Conservation (phyloP, 345 rosid species). For the Abelmoschus esculentus region DNA sequence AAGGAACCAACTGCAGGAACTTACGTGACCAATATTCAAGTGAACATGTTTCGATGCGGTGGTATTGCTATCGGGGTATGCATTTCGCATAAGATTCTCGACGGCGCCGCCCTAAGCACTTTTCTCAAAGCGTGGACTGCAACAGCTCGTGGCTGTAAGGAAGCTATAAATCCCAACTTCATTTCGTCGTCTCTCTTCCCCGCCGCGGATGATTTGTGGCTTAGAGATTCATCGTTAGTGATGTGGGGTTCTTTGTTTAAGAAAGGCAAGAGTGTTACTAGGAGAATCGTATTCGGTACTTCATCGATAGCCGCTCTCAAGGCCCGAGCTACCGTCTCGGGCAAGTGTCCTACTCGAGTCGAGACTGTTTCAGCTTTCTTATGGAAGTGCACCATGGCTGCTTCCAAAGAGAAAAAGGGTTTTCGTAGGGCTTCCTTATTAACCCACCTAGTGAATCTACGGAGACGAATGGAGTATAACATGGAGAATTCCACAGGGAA, state of each 20-base stretch:
- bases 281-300: conserved; percentile 31
- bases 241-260: conserved; percentile 29
- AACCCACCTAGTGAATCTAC: conserved; percentile 31
- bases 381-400: conserved; percentile 30
- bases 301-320: conserved; percentile 21
- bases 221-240: conserved; percentile 14
- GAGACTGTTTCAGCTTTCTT: conserved; percentile 32
- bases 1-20: conserved; percentile 20
- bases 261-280: conserved; percentile 27
- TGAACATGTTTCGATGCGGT: conserved; percentile 31
- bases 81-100: conserved; percentile 33
- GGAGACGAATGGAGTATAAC: conserved; percentile 19
- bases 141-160: conserved; percentile 3
- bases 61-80: conserved; percentile 34
- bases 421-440: conserved; percentile 17
- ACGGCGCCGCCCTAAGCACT: conserved; percentile 21
- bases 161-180: conserved; percentile 18
- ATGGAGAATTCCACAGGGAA: conserved; percentile 25
- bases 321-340: background rate
- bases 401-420: conserved; percentile 13
- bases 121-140: conserved; percentile 33
- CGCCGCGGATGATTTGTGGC: conserved; percentile 26
- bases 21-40: conserved; percentile 28
- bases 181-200: conserved; percentile 30
- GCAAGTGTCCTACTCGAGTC: conserved; percentile 21